phyloP scores from a whole-genome alignment of 495 filamentous ascomycete genomes.

The Beverwykella pulmonaria region DNA sequence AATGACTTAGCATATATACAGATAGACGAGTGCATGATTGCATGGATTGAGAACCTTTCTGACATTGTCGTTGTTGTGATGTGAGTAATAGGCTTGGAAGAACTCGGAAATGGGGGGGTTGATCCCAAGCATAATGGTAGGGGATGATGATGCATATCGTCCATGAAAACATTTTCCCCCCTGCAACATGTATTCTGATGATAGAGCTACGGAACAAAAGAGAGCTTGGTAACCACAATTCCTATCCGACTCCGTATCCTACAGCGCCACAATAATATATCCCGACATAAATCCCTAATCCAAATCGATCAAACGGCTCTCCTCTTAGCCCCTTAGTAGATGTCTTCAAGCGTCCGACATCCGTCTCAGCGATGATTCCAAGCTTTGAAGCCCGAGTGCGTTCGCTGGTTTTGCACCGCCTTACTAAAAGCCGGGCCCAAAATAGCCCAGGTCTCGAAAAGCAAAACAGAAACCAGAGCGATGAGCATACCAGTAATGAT shows the following conservation, averaged over 20 bases:
- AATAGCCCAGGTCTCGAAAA: constrained; percentile 26
- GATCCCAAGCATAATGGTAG: too few relatives aligned
- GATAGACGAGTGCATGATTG: too few relatives aligned
- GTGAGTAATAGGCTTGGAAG: too few relatives aligned
- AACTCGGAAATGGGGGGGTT: too few relatives aligned
- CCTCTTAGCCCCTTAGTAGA: not conserved
- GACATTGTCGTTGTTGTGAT: too few relatives aligned
- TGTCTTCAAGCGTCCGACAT: constrained; percentile 26
- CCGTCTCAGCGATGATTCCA: not conserved
- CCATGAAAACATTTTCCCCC: too few relatives aligned
- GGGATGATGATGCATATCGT: too few relatives aligned
- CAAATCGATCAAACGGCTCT: too few relatives aligned
- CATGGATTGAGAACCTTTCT: too few relatives aligned
- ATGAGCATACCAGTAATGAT: constrained; percentile 53
- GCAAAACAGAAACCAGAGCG: constrained; percentile 33
- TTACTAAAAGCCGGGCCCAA: constrained; percentile 28
- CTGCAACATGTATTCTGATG: not conserved
- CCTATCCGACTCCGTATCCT: too few relatives aligned
- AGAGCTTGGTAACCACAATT: not conserved
- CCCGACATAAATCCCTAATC: not conserved
- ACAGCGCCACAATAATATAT: not conserved
- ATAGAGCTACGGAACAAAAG: not conserved
- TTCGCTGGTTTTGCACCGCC: not conserved
- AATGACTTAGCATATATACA: not conserved
- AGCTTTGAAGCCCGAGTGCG: not conserved